Evolutionary conservation across 176 grass and related monocot genomes (phyloP).

Genomic region (Oryza punctata): DNA sequence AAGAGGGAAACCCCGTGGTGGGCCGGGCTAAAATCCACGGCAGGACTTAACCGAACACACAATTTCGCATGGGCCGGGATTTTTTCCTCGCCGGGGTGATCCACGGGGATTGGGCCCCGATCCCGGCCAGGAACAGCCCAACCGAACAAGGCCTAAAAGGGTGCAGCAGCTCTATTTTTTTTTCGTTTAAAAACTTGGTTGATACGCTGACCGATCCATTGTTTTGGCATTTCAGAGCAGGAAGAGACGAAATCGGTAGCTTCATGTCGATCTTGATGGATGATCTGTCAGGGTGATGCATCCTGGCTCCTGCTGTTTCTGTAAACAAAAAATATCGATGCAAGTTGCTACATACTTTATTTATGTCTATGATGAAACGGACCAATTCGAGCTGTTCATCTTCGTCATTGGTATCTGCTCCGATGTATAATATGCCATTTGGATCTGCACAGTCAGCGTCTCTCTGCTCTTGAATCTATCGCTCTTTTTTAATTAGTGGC

Average conservation of each 20-base stretch:
- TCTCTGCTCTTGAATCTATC: constrained; percentile 46
- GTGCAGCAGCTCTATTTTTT: background rate
- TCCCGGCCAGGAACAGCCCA: too few relatives aligned
- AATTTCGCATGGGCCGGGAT: too few relatives aligned
- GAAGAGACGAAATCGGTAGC: constrained; percentile 17
- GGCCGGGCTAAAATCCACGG: too few relatives aligned
- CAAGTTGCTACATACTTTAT: constrained; percentile 38
- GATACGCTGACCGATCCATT: constrained; percentile 20
- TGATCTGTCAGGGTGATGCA: constrained; percentile 24
- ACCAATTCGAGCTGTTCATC: background rate
- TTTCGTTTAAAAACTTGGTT: background rate
- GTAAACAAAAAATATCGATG: constrained; percentile 5
- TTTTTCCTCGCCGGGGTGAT: too few relatives aligned
- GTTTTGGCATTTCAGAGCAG: constrained; percentile 41
- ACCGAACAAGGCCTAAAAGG: too few relatives aligned
- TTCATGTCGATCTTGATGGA: constrained; percentile 1
- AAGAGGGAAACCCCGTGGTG: too few relatives aligned
- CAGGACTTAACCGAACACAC: too few relatives aligned
- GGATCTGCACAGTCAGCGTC: constrained; percentile 48
- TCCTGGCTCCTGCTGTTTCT: constrained; percentile 21
- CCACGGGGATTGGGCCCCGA: too few relatives aligned
- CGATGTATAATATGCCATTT: constrained; percentile 47
- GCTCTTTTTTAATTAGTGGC: constrained; percentile 25
- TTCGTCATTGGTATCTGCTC: constrained; percentile 46
- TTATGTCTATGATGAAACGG: constrained; percentile 32